Conservation (phyloP, 352 stramenopile genomes). For the Pythium oligandrum region DNA sequence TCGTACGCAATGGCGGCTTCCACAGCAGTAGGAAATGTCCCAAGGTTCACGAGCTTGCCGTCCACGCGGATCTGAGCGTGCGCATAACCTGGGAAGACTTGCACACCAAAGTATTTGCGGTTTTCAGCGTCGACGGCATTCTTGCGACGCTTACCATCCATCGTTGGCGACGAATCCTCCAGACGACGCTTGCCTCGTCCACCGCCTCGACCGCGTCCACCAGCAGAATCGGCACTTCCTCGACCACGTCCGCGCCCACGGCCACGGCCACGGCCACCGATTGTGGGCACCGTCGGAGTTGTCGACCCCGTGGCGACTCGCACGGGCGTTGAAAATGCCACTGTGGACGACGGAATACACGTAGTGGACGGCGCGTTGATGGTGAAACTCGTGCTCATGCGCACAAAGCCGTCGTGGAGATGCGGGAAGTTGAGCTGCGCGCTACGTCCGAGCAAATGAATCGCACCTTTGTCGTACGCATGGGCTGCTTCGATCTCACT, state of each 20-base stretch:
- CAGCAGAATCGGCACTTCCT: constrained; percentile 15
- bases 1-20: constrained; percentile 81
- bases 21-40: constrained; percentile 58
- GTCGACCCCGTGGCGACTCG: constrained; percentile 4
- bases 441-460: constrained; percentile 56
- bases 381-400: constrained; percentile 27
- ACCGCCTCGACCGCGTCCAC: constrained; percentile 18
- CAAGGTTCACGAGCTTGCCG: constrained; percentile 72
- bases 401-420: constrained; percentile 64
- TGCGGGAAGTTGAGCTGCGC: constrained; percentile 80
- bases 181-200: constrained; percentile 55
- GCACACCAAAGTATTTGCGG: constrained; percentile 63
- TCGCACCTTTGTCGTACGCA: constrained; percentile 73
- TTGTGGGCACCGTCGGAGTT: neutral
- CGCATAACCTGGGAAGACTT: constrained; percentile 65
- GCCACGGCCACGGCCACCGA: constrained; percentile 26
- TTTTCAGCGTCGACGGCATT: neutral
- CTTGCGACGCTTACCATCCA: constrained; percentile 30
- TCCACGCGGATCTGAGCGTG: constrained; percentile 78
- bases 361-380: constrained; percentile 1
- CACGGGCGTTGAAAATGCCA: too few species aligned
- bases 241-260: constrained; percentile 30
- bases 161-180: constrained; percentile 21
- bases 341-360: constrained; percentile 1
- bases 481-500: constrained; percentile 80